Percentiles rank a stretch among this genome's conserved stretches.
Evolutionary conservation across 2,329 filamentous ascomycete genomes (phyloP).

Genomic region (Microdochium bolleyi): DNA sequence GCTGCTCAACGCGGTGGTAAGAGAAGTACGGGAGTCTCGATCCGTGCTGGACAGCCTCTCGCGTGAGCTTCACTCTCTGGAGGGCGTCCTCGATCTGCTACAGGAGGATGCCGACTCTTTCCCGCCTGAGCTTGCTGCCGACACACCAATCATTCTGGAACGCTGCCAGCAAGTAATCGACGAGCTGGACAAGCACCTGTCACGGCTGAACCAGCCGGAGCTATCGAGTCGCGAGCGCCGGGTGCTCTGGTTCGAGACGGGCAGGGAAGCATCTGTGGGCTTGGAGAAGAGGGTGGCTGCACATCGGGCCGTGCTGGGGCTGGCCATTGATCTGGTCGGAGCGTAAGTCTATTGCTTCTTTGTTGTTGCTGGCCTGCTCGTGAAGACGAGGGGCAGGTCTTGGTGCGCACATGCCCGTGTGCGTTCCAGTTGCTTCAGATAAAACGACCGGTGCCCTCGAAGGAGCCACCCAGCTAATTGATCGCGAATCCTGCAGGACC

Average conservation of each 20-base stretch:
- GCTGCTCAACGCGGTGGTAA: conserved; percentile 25
- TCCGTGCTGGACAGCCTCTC: conserved; percentile 28
- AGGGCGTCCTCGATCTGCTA: conserved; percentile 27
- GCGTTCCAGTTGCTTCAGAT: too few relatives aligned
- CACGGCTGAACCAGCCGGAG: conserved; percentile 18
- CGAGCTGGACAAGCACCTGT: conserved; percentile 24
- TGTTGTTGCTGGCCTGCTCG: background rate
- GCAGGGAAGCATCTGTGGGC: conserved; percentile 20
- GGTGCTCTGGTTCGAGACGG: conserved; percentile 24
- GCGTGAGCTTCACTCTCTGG: conserved; percentile 31
- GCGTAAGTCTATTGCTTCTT: conserved; percentile 19
- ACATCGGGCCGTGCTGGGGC: conserved; percentile 27
- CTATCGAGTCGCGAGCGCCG: conserved; percentile 27
- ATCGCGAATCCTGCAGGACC: conserved; percentile 14
- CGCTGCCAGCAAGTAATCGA: conserved; percentile 26
- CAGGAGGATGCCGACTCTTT: conserved; percentile 28
- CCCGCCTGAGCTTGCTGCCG: conserved; percentile 23
- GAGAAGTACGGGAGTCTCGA: conserved; percentile 30
- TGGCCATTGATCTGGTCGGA: conserved; percentile 31
- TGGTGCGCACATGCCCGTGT: too few relatives aligned
- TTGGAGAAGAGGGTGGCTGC: conserved; percentile 26
- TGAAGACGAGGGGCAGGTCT: too few relatives aligned
- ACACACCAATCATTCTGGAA: conserved; percentile 25
- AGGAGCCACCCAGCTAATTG: conserved; percentile 1
- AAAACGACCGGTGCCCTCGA: too few relatives aligned